phyloP scores from a whole-genome alignment of 352 stramenopile genomes.

The Globisporangium barbulae region DNA sequence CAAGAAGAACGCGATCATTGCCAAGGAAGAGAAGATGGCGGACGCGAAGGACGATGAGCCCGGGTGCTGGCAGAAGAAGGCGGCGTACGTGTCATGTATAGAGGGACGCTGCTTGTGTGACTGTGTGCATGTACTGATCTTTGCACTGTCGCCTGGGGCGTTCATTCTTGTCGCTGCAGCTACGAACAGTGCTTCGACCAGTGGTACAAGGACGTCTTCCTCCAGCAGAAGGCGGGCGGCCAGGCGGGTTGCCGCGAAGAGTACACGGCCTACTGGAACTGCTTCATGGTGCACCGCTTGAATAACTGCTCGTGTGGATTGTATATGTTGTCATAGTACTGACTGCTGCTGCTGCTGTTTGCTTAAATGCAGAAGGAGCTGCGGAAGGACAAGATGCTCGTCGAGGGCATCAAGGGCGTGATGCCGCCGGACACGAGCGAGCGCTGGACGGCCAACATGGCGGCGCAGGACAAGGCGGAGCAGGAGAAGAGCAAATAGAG shows the following conservation, averaged over 20 bases:
- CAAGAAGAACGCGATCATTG: slow-evolving; percentile 15
- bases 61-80: slow-evolving; percentile 72
- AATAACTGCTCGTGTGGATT: not conserved
- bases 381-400: slow-evolving; percentile 49
- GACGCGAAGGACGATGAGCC: slow-evolving; percentile 28
- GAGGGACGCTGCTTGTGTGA: not conserved
- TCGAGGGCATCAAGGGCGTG: slow-evolving; percentile 63
- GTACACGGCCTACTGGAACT: slow-evolving; percentile 76
- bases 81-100: slow-evolving; percentile 28
- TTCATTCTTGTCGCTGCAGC: slow-evolving; percentile 14
- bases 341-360: not conserved
- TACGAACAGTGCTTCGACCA: slow-evolving; percentile 87
- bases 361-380: slow-evolving; percentile 45
- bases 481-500: slow-evolving; percentile 9
- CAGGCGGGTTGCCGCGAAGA: slow-evolving; percentile 74
- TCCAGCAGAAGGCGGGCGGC: slow-evolving; percentile 73
- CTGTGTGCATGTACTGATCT: not conserved
- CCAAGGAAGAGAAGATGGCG: slow-evolving; percentile 1
- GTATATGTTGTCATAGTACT: not conserved
- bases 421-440: slow-evolving; percentile 57
- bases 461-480: slow-evolving; percentile 6
- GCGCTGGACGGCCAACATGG: slow-evolving; percentile 30
- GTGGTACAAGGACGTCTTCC: slow-evolving; percentile 85
- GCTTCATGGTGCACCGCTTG: slow-evolving; percentile 46
- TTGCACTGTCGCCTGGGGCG: not conserved